phyloP scores from a whole-genome alignment of 768 basidiomycete species.

The Rhodotorula babjevae region DNA sequence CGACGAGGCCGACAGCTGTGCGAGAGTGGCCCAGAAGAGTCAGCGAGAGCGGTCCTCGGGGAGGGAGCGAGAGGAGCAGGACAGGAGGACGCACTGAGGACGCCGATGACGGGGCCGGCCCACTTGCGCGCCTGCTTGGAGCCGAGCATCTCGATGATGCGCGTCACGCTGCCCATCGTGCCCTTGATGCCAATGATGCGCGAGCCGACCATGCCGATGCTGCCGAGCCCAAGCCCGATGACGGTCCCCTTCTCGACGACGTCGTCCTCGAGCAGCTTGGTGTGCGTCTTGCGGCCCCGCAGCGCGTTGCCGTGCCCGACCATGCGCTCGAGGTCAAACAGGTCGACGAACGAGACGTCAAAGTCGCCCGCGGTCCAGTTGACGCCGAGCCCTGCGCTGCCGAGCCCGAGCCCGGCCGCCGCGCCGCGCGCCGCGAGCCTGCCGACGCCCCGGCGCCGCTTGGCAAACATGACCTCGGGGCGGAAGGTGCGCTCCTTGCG shows the following conservation, averaged over 20 bases:
- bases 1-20: conserved; percentile 60
- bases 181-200: conserved; percentile 83
- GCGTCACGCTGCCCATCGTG: conserved; percentile 74
- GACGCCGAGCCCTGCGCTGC: conserved; percentile 57
- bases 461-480: conserved; percentile 95
- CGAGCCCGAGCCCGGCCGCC: conserved; percentile 66
- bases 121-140: conserved; percentile 71
- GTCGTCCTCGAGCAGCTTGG: conserved; percentile 45
- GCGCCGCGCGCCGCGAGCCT: conserved; percentile 76
- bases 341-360: conserved; percentile 55
- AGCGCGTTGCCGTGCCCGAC: conserved; percentile 48
- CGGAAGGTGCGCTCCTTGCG: conserved; percentile 72
- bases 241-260: conserved; percentile 54
- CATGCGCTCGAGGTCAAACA: conserved; percentile 54
- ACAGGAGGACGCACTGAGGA: conserved; percentile 50
- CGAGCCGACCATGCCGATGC: conserved; percentile 51
- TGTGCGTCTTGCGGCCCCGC: conserved; percentile 43
- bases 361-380: conserved; percentile 35
- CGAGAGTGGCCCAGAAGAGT: not conserved
- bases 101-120: conserved; percentile 79
- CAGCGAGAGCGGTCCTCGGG: not conserved
- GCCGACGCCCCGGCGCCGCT: conserved; percentile 50
- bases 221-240: conserved; percentile 43
- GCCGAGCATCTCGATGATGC: conserved; percentile 69
- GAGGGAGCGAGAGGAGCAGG: too few species aligned